Evolutionary conservation across 2,329 filamentous ascomycete genomes (phyloP), one percentile per base, ranked within the genome.

Genomic region (Xylogone sp.): DNA sequence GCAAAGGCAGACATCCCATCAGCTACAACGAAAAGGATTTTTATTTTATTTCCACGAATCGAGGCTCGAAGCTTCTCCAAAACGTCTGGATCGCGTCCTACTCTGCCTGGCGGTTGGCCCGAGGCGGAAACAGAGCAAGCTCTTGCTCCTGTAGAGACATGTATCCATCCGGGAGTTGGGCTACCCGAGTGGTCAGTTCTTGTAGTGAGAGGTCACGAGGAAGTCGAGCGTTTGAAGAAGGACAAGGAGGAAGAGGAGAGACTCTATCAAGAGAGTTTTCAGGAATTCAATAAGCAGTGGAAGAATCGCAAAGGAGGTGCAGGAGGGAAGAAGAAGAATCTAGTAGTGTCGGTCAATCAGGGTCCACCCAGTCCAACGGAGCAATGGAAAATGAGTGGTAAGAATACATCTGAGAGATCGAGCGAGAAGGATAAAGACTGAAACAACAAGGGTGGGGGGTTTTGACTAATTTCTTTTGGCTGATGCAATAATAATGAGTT

Each of bases 21-120:
- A 29, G 24, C 51, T 4, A 54, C 52, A 29, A 16, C 44, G 10
- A 44, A 52, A 21, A 43, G 48, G 21, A 52, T 55, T 43, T 56
- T 43, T 47, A 51, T 47, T 24, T 44, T 58, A 24, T 58, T 58
- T 43, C 56, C 54, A 21, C 50, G 42, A 21, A 46, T 58, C 43
- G 44, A 42, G 8, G 48, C 52, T 19, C 21, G 31, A 29, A 48
- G 46, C 21, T 13, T 45, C 16, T n/a, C 43, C 16, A 21, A 34
- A 22, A 13, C n/a, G 29, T 29, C 39, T 16, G 46, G 46, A 19
- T 16, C 39, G 21, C 45, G 43, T 44, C 22, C 43, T 16, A 29
- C 50, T 48, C 43, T 27, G 10, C 50, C 51, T 46, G 55, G 51
- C 2, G 46, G 21, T 16, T 53, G 49, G 49, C 43, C 46, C n/a